phyloP scores from a whole-genome alignment of 148 eudicot genomes.

The Persicaria tinctoria region DNA sequence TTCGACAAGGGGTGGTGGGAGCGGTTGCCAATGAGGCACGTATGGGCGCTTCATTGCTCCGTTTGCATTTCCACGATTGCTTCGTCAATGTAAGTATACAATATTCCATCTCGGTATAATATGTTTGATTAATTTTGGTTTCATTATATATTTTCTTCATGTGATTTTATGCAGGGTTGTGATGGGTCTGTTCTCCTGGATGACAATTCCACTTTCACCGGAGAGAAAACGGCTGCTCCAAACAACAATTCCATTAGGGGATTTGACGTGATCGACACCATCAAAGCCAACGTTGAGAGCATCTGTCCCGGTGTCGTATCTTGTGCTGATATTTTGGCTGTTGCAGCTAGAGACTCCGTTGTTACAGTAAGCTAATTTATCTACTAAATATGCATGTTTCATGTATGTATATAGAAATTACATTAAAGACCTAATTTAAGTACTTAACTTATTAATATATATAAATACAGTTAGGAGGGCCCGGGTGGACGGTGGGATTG shows the following conservation, averaged over 20 bases:
- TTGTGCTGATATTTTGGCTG: constrained; percentile 13
- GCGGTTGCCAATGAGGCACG: constrained; percentile 20
- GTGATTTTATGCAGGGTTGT: constrained; percentile 10
- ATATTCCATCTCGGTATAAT: not conserved
- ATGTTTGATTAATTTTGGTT: too few relatives aligned
- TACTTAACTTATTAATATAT: too few relatives aligned
- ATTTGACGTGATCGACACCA: constrained; percentile 7
- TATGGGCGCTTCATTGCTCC: constrained; percentile 26
- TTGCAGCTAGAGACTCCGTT: constrained; percentile 12
- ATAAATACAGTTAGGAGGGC: constrained; percentile 21
- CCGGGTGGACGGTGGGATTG: constrained; percentile 36
- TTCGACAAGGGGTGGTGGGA: constrained; percentile 9
- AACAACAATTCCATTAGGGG: constrained; percentile 14
- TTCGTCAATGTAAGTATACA: constrained; percentile 20
- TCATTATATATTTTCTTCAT: not conserved
- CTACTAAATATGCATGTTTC: too few relatives aligned
- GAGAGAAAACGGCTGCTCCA: constrained; percentile 14
- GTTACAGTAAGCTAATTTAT: not conserved
- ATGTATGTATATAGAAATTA: too few relatives aligned
- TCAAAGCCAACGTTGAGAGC: constrained; percentile 9
- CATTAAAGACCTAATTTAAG: too few relatives aligned
- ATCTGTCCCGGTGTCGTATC: constrained; percentile 9
- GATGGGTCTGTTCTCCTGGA: constrained; percentile 13
- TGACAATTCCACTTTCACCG: constrained; percentile 10
- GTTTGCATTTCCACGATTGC: constrained; percentile 28